These are phyloP conservation scores for Quercus variabilis DNA, from an alignment of 306 rosid species.

Conservation along the genomic window DNA sequence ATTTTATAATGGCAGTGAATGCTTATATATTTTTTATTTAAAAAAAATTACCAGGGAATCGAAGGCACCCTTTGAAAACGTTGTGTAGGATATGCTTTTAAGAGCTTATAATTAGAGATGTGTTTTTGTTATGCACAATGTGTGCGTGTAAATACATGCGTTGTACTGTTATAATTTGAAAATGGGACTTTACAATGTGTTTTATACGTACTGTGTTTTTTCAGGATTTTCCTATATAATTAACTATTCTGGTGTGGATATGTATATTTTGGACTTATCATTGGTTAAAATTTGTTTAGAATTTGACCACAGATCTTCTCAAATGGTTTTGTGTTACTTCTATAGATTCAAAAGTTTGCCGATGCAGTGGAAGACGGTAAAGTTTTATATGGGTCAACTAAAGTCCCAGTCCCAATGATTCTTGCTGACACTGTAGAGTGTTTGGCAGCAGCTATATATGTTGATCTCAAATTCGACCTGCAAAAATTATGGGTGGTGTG, in stretches of 20 bases:
- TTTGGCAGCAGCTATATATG: no score
- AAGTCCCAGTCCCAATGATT: conserved; percentile 56
- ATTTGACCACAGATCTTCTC: neutral
- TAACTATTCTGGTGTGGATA: no score
- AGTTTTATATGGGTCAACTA: conserved; percentile 43
- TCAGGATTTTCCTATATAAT: no score
- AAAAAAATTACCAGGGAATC: neutral
- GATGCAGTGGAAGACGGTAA: conserved; percentile 39
- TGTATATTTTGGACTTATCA: neutral
- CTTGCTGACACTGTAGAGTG: conserved; percentile 23
- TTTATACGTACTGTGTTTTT: no score
- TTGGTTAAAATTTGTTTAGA: neutral
- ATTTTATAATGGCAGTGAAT: neutral
- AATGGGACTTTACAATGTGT: no score
- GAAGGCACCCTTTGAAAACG: neutral
- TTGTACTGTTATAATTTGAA: no score
- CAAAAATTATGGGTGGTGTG: no score
- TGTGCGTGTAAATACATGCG: no score
- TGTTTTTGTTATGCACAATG: no score
- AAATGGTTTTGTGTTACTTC: neutral
- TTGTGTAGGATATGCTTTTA: neutral
- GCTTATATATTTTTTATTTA: neutral
- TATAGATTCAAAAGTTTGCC: conserved; percentile 49
- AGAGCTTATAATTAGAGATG: no score
- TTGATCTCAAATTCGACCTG: no score